These are phyloP conservation scores for Aspergillus carbonarius DNA, from an alignment of 2,329 filamentous ascomycete species.

Conservation along the genomic window DNA sequence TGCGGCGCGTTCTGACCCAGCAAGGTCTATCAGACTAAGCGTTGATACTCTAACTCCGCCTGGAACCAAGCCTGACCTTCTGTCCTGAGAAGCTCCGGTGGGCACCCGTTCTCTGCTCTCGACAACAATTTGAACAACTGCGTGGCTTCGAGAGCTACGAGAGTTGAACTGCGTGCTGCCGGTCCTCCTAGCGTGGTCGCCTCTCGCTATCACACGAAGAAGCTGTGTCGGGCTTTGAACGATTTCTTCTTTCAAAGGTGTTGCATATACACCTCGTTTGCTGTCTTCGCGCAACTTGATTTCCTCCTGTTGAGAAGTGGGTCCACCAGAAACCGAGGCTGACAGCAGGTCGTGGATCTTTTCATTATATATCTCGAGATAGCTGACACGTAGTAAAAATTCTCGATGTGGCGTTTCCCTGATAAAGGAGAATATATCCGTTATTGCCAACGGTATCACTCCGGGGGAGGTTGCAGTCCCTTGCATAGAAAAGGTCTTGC, in stretches of 20 bases:
- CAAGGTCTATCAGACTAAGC: constrained; percentile 90
- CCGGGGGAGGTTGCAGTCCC: constrained; percentile 92
- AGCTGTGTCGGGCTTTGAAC: constrained; percentile 97
- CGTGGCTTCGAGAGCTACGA: constrained; percentile 94
- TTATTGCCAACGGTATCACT: constrained; percentile 95
- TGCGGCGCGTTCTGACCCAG: constrained; percentile 92
- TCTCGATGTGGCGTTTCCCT: constrained; percentile 93
- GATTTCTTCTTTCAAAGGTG: constrained; percentile 94
- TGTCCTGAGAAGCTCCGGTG: constrained; percentile 54
- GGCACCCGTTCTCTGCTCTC: constrained; percentile 88
- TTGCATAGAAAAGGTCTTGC: constrained; percentile 99
- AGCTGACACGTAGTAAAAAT: constrained; percentile 92
- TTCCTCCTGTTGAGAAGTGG: constrained; percentile 71
- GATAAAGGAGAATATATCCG: constrained; percentile 98
- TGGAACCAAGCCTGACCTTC: constrained; percentile 69
- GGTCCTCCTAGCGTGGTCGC: constrained; percentile 84
- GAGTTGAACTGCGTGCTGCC: constrained; percentile 97
- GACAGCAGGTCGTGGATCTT: constrained; percentile 92
- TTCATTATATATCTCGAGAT: constrained; percentile 98
- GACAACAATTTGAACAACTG: constrained; percentile 97
- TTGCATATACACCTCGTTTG: constrained; percentile 95
- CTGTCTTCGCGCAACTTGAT: constrained; percentile 96
- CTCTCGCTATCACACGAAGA: constrained; percentile 87
- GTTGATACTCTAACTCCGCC: constrained; percentile 95
- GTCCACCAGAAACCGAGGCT: constrained; percentile 61